Conservation (phyloP, 352 stramenopile species). For the Thalassiosira delicatula region DNA sequence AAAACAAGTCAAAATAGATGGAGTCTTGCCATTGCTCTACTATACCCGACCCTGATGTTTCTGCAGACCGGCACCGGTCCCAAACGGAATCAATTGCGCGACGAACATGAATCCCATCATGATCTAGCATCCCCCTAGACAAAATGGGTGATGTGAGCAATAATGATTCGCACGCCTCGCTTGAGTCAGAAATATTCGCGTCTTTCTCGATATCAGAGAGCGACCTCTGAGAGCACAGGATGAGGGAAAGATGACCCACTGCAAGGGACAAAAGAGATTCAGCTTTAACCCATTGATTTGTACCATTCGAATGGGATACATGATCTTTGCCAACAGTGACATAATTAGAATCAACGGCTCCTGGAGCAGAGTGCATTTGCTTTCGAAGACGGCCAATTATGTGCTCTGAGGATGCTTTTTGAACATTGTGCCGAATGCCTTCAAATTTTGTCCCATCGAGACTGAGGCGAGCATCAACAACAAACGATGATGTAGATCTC, state of each 20-base stretch:
- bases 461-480: slow-evolving; percentile 76
- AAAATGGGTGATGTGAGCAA: slow-evolving; percentile 53
- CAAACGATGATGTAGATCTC: slow-evolving; percentile 59
- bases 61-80: slow-evolving; percentile 36
- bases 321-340: neutral
- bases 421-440: slow-evolving; percentile 73
- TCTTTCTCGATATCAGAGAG: slow-evolving; percentile 61
- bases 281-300: slow-evolving; percentile 45
- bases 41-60: slow-evolving; percentile 32
- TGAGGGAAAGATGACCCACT: slow-evolving; percentile 72
- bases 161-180: slow-evolving; percentile 32
- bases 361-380: neutral
- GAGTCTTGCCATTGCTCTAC: slow-evolving; percentile 63
- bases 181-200: slow-evolving; percentile 19
- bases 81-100: slow-evolving; percentile 57
- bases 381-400: slow-evolving; percentile 52
- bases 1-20: slow-evolving; percentile 54
- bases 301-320: neutral
- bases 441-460: slow-evolving; percentile 83
- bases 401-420: slow-evolving; percentile 67
- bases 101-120: slow-evolving; percentile 40
- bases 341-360: neutral
- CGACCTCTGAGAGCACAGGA: slow-evolving; percentile 67
- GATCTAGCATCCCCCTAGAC: slow-evolving; percentile 50
- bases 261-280: slow-evolving; percentile 73